Base-by-base conservation (phyloP, 495 filamentous ascomycete genomes). In the Penicillium pulvis region DNA sequence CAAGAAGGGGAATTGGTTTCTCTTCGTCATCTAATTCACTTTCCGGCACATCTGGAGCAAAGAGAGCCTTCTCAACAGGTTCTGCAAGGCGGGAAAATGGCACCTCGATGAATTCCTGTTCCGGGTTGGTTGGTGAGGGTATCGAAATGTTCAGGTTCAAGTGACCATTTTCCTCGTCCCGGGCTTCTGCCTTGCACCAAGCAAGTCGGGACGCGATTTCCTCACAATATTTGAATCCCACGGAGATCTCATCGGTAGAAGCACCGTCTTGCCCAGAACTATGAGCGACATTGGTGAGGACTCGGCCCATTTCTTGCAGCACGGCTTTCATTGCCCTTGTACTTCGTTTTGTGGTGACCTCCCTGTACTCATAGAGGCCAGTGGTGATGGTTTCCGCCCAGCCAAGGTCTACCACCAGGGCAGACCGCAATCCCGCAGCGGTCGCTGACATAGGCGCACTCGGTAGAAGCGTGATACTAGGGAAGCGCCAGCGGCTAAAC, bases 351-450 rank as follows among this genome's bases (percentile, higher is more conserved):
- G 82, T 81, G 24, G 73, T 68, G 6, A 97, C 81, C 62, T 96
- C 90, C 52, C 93, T 83, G 58, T 93, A 95, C 70, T 98, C 95
- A 66, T 90, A 97, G 20, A 98, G 79, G 2, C 84, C 85, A 0
- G 90, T 94, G 14, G 92, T 81, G 0, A 87, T 83, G 0, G 91
- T 93, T 68, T 97, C 95, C 42, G 82, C 81, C 94, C 94, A 98
- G 54, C 93, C 93, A 36, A 98, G 77, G 67, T 98, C 92, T 10
- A 98, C 81, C 4, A 97, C 83, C 24, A 98, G 71, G 2, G 85
- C 89, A 17, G 90, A 86, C 12, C 94, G 87, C 51, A 92, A 77
- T 4, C 94, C 94, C 9, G 92, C 91, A 33, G 87, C 88, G 5
- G 90, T 83, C n/a, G 85, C 78, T 9, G 84, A 70, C 71, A 92